These are phyloP conservation scores for Nigrospora sphaerica DNA, from an alignment of 2,329 filamentous ascomycete genomes.

Conservation along the genomic window DNA sequence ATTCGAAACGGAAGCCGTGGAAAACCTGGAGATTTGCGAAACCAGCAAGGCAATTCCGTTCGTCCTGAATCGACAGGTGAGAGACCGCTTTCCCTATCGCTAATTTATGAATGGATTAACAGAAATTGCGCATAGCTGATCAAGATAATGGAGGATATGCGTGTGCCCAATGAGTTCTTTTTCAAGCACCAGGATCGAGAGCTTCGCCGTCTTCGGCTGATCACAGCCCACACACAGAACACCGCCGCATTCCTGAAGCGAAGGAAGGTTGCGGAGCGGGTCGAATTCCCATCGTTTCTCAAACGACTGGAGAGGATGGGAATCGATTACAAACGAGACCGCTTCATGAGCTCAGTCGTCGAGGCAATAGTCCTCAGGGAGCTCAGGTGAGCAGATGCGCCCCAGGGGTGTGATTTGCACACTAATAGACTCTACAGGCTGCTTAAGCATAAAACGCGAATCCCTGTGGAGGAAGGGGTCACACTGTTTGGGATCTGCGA, in stretches of 20 bases:
- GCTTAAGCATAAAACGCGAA: conserved; percentile 72
- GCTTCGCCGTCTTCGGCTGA: conserved; percentile 49
- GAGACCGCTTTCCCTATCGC: no score
- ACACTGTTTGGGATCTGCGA: conserved; percentile 82
- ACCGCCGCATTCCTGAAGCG: conserved; percentile 59
- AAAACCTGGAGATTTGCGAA: conserved; percentile 65
- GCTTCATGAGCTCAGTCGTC: conserved; percentile 62
- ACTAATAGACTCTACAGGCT: conserved; percentile 32
- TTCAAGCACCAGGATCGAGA: conserved; percentile 56
- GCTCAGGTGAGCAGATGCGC: conserved; percentile 26
- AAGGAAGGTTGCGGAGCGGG: conserved; percentile 52
- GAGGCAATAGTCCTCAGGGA: conserved; percentile 65
- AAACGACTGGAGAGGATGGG: conserved; percentile 47
- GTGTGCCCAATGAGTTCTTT: conserved; percentile 52
- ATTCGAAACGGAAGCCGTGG: conserved; percentile 50
- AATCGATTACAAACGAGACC: conserved; percentile 60
- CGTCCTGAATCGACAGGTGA: conserved; percentile 58
- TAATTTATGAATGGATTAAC: not conserved
- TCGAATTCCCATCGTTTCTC: conserved; percentile 57
- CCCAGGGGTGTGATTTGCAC: no score
- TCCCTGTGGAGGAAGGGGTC: conserved; percentile 62
- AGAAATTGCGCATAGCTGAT: conserved; percentile 48
- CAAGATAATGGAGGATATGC: conserved; percentile 79
- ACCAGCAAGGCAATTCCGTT: conserved; percentile 60
- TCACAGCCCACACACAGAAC: conserved; percentile 51